Percentiles rank a stretch among this genome's conserved stretches.
Evolutionary conservation across 768 basidiomycete species (phyloP).

Genomic region (Leccinum fibrillosum): DNA sequence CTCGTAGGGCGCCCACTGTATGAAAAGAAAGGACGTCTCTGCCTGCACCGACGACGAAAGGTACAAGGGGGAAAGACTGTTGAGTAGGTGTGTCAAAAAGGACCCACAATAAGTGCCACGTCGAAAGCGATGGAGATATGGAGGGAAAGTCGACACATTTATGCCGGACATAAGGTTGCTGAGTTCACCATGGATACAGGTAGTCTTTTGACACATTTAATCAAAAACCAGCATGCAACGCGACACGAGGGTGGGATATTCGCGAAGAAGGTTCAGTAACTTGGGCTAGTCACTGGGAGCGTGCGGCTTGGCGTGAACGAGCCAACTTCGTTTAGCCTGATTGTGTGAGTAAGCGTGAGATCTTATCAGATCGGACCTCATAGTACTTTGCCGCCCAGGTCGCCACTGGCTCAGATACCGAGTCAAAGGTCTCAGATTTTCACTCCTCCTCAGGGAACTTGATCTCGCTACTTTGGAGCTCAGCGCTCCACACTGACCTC

Average conservation of each 20-base stretch:
- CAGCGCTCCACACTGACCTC: neutral
- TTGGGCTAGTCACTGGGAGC: neutral
- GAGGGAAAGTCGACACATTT: slow-evolving; percentile 1
- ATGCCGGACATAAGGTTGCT: slow-evolving; percentile 9
- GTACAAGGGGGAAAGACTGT: neutral
- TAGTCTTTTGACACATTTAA: neutral
- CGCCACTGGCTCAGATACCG: neutral
- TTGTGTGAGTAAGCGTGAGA: neutral
- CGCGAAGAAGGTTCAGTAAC: neutral
- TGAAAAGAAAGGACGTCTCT: slow-evolving; percentile 25
- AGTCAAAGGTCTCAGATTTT: neutral
- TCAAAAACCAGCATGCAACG: neutral
- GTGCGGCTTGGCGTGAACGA: neutral
- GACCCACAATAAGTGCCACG: neutral
- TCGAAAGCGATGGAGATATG: slow-evolving; percentile 8
- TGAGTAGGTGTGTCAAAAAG: slow-evolving; percentile 2
- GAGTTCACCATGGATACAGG: slow-evolving; percentile 23
- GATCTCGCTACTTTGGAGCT: neutral
- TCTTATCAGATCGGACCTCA: neutral
- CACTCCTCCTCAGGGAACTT: neutral
- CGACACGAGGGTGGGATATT: neutral
- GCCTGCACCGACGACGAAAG: slow-evolving; percentile 8
- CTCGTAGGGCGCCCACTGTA: neutral
- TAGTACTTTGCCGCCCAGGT: neutral
- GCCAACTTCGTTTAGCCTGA: neutral